These are phyloP conservation scores for Candida oleophila DNA, from an alignment of 805 yeast genomes.

Conservation along the genomic window DNA sequence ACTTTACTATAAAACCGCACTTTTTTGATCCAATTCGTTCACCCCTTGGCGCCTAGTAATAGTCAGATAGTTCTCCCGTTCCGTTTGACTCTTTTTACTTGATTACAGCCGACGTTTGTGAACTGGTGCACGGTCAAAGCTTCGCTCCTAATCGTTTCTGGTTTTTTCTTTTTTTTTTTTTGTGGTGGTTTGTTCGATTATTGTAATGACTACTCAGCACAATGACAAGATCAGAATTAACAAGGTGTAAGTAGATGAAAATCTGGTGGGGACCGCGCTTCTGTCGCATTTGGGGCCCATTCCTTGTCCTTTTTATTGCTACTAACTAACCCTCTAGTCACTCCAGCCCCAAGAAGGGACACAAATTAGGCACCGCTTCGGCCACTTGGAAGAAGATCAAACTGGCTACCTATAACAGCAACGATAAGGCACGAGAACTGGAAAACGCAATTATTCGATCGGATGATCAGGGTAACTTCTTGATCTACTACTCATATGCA, in stretches of 20 bases:
- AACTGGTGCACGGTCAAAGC: too few species aligned
- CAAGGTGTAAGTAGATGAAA: constrained; percentile 18
- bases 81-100: too few species aligned
- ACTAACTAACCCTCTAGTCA: constrained; percentile 16
- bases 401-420: constrained; percentile 23
- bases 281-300: background rate
- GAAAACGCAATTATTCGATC: constrained; percentile 17
- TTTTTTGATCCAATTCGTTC: too few species aligned
- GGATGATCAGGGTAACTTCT: constrained; percentile 34
- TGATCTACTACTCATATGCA: constrained; percentile 21
- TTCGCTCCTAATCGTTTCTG: too few species aligned
- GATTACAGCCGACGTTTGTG: too few species aligned
- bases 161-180: too few species aligned
- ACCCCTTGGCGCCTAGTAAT: too few species aligned
- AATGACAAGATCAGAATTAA: constrained; percentile 21
- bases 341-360: constrained; percentile 34
- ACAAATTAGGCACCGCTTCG: constrained; percentile 37
- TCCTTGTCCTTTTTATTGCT: background rate
- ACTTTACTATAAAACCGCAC: too few species aligned
- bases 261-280: background rate
- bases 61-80: too few species aligned
- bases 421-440: background rate
- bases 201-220: too few species aligned
- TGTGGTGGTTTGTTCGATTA: too few species aligned
- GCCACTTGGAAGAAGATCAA: constrained; percentile 44